phyloP scores from a whole-genome alignment of 2,329 filamentous ascomycete species.

The Aspergillus sp. region DNA sequence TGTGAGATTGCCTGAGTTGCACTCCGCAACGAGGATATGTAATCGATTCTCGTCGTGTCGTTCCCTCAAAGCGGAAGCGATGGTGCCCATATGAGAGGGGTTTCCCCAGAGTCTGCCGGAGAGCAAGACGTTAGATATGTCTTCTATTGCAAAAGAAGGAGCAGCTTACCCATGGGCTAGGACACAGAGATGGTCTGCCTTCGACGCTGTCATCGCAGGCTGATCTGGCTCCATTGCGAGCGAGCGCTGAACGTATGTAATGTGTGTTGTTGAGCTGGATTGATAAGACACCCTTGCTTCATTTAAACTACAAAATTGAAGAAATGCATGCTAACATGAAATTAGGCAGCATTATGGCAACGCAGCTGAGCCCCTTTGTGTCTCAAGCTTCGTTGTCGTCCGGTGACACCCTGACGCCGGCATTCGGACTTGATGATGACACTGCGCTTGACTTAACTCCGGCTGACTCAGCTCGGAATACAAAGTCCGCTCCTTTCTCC shows the following conservation, averaged over 20 bases:
- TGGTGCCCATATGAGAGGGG: slow-evolving; percentile 56
- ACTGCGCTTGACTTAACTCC: not conserved
- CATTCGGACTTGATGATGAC: not conserved
- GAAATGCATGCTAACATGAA: not conserved
- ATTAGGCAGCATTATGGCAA: slow-evolving; percentile 1
- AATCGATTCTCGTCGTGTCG: slow-evolving; percentile 51
- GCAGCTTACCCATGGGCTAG: slow-evolving; percentile 59
- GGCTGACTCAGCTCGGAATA: not conserved
- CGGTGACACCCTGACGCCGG: not conserved
- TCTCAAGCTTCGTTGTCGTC: not conserved
- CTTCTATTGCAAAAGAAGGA: not conserved
- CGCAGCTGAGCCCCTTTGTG: not conserved
- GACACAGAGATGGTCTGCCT: slow-evolving; percentile 58
- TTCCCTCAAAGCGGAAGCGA: slow-evolving; percentile 53
- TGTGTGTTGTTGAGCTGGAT: not conserved
- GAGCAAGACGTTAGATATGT: not conserved
- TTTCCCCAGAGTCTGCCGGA: slow-evolving; percentile 58
- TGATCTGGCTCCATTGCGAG: slow-evolving; percentile 10
- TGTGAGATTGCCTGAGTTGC: slow-evolving; percentile 59
- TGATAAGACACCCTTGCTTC: not conserved
- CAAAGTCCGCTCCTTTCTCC: too few species aligned
- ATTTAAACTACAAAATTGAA: not conserved
- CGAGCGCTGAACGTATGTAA: not conserved
- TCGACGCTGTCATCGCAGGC: slow-evolving; percentile 6
- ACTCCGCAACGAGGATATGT: slow-evolving; percentile 57